Conservation (phyloP, 2,329 filamentous ascomycete genomes). For the Zalaria sp. region DNA sequence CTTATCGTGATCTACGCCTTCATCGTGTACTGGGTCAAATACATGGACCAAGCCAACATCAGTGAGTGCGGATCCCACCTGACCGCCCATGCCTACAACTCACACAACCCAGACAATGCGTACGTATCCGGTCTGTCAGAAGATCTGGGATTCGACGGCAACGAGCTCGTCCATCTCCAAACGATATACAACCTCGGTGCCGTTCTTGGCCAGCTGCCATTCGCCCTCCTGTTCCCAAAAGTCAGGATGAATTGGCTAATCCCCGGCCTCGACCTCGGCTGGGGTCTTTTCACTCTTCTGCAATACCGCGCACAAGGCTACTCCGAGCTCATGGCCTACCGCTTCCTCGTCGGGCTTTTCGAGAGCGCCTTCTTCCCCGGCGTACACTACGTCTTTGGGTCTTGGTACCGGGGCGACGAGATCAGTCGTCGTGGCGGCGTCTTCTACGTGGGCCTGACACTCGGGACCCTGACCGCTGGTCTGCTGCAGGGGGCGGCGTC, state of each 20-base stretch:
- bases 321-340: constrained; percentile 10
- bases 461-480: constrained; percentile 39
- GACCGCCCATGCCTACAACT: background rate
- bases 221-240: constrained; percentile 33
- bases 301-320: constrained; percentile 37
- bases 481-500: constrained; percentile 21
- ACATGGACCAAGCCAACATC: constrained; percentile 41
- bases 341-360: constrained; percentile 8
- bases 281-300: constrained; percentile 44
- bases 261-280: constrained; percentile 37
- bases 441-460: constrained; percentile 37
- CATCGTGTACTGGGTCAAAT: constrained; percentile 42
- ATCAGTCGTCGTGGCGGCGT: constrained; percentile 31
- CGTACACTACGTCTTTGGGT: background rate
- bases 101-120: constrained; percentile 31
- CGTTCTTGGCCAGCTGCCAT: constrained; percentile 37
- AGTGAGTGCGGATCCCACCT: constrained; percentile 21
- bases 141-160: constrained; percentile 36
- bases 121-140: constrained; percentile 42
- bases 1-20: constrained; percentile 43
- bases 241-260: constrained; percentile 35
- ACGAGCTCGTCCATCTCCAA: constrained; percentile 41
- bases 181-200: constrained; percentile 38
- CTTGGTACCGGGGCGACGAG: constrained; percentile 8
- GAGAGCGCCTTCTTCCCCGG: constrained; percentile 10